phyloP scores from a whole-genome alignment of 129 eudicot genomes.

The Silybum marianum region DNA sequence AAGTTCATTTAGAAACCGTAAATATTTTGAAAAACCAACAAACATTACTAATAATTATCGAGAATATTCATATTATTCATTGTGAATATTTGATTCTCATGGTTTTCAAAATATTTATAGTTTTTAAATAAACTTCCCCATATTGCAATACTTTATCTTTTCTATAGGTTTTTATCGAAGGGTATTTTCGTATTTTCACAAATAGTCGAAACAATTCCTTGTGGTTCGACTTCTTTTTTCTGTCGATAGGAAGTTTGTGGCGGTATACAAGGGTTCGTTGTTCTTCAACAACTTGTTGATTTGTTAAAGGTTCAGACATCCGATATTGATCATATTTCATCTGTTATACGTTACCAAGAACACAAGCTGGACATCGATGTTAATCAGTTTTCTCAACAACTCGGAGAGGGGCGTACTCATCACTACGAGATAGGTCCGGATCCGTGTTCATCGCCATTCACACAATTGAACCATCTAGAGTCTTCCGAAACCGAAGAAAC shows the following conservation, averaged over 20 bases:
- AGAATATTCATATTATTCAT: too few species aligned
- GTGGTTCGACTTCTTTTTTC: background rate
- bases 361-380: slow-evolving; percentile 31
- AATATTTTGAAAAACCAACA: background rate
- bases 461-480: slow-evolving; percentile 49
- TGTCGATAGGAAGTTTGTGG: slow-evolving; percentile 32
- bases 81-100: background rate
- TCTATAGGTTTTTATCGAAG: background rate
- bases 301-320: slow-evolving; percentile 53
- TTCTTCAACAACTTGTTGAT: slow-evolving; percentile 69
- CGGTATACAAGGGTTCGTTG: slow-evolving; percentile 26
- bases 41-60: background rate
- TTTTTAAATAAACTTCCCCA: background rate
- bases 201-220: background rate
- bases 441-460: slow-evolving; percentile 40
- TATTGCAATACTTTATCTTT: background rate
- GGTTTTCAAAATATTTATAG: background rate
- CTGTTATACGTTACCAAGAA: slow-evolving; percentile 37
- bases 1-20: background rate
- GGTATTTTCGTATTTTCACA: slow-evolving; percentile 5
- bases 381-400: slow-evolving; percentile 38
- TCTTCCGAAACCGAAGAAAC: slow-evolving; percentile 38
- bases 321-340: slow-evolving; percentile 32
- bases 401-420: slow-evolving; percentile 27
- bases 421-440: slow-evolving; percentile 37